phyloP scores from a whole-genome alignment of 2,329 filamentous ascomycete species.

The Cryphonectria parasitica region DNA sequence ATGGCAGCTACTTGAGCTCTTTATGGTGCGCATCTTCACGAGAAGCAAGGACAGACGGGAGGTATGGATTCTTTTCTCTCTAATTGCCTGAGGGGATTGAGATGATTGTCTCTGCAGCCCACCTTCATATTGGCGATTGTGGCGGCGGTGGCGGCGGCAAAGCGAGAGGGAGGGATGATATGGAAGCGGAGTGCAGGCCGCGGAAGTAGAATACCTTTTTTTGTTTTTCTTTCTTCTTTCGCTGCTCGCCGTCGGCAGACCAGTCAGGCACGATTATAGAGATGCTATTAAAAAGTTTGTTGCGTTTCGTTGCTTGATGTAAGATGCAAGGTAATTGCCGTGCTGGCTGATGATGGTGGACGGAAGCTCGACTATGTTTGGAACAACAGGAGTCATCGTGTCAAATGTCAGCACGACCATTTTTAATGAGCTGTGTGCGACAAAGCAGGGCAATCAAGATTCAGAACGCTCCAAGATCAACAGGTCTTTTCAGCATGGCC shows the following conservation, averaged over 20 bases:
- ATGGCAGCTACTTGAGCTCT: neutral
- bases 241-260: constrained; percentile 6
- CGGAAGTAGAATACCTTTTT: constrained; percentile 17
- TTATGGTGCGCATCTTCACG: neutral
- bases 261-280: constrained; percentile 16
- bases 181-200: constrained; percentile 31
- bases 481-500: neutral
- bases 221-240: neutral
- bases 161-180: constrained; percentile 10
- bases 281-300: constrained; percentile 10
- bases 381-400: neutral
- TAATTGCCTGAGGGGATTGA: neutral
- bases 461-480: too few relatives aligned
- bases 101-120: neutral
- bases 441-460: neutral
- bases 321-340: neutral
- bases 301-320: neutral
- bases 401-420: neutral
- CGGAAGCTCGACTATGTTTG: neutral
- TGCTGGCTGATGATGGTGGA: neutral
- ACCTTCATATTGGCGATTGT: neutral
- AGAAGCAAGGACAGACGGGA: neutral
- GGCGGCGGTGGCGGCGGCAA: neutral
- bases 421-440: neutral
- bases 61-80: neutral